These are phyloP conservation scores for Melampsora larici-populina DNA, from an alignment of 1,284 basidiomycete genomes.

Conservation along the genomic window DNA sequence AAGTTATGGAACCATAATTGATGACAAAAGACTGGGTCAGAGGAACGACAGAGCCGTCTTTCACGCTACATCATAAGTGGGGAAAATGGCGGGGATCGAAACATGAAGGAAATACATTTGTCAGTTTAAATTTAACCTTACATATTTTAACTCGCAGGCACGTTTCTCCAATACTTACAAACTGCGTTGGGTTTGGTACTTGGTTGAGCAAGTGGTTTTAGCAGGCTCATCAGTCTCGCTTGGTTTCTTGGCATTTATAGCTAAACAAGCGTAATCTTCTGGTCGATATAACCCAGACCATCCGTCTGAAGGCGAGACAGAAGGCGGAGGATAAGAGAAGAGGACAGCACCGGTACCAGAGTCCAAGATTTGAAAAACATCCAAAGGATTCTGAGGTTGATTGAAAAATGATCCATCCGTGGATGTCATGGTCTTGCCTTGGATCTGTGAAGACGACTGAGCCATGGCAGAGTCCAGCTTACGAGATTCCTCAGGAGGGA, in stretches of 20 bases:
- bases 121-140: neutral
- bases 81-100: neutral
- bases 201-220: too few relatives aligned
- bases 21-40: slow-evolving; percentile 29
- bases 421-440: neutral
- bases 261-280: slow-evolving; percentile 32
- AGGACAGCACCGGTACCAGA: slow-evolving; percentile 7
- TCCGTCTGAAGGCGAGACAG: neutral
- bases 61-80: neutral
- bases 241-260: slow-evolving; percentile 18
- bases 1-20: slow-evolving; percentile 30
- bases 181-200: too few relatives aligned
- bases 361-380: slow-evolving; percentile 29
- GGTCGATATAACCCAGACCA: neutral
- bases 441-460: neutral
- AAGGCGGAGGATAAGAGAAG: slow-evolving; percentile 3
- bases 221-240: too few relatives aligned
- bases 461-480: neutral
- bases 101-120: neutral
- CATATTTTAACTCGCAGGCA: too few relatives aligned
- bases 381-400: neutral
- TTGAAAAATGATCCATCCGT: neutral
- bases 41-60: slow-evolving; percentile 16
- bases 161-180: too few relatives aligned
- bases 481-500: neutral